Percentiles rank a stretch among this genome's conserved stretches.
Evolutionary conservation across 129 eudicot genomes (phyloP).

Genomic region (Escallonia herrerae): DNA sequence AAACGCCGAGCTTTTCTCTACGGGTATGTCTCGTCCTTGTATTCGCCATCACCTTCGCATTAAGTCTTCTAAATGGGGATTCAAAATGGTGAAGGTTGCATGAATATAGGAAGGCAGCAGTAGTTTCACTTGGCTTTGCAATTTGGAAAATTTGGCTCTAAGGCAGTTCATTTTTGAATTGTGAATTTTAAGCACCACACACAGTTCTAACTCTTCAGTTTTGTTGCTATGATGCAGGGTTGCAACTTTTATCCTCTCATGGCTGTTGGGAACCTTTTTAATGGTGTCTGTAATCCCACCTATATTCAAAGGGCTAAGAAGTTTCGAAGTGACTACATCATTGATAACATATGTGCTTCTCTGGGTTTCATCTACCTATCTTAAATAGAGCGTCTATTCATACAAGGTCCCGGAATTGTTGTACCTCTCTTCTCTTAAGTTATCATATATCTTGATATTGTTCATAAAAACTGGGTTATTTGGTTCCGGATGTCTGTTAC

Average conservation of each 20-base stretch:
- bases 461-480: no score
- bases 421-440: no score
- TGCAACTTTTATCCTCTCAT: slow-evolving; percentile 69
- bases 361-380: slow-evolving; percentile 96
- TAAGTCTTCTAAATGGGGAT: not conserved
- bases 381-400: slow-evolving; percentile 32
- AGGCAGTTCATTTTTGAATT: not conserved
- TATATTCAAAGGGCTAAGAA: slow-evolving; percentile 73
- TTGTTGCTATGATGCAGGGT: slow-evolving; percentile 46
- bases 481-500: no score
- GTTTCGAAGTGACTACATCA: slow-evolving; percentile 88
- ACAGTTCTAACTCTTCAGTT: not conserved
- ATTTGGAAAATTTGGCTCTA: no score
- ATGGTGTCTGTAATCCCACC: slow-evolving; percentile 94
- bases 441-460: no score
- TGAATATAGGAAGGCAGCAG: no score
- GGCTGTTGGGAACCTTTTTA: slow-evolving; percentile 91
- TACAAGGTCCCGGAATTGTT: slow-evolving; percentile 13
- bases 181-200: not conserved
- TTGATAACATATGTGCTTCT: slow-evolving; percentile 76
- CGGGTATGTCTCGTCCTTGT: slow-evolving; percentile 51
- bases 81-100: not conserved
- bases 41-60: not conserved
- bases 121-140: no score
- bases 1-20: slow-evolving; percentile 72